Conservation (phyloP, 202 grass and related monocot genomes). For the Dendrocalamus latiflorus region DNA sequence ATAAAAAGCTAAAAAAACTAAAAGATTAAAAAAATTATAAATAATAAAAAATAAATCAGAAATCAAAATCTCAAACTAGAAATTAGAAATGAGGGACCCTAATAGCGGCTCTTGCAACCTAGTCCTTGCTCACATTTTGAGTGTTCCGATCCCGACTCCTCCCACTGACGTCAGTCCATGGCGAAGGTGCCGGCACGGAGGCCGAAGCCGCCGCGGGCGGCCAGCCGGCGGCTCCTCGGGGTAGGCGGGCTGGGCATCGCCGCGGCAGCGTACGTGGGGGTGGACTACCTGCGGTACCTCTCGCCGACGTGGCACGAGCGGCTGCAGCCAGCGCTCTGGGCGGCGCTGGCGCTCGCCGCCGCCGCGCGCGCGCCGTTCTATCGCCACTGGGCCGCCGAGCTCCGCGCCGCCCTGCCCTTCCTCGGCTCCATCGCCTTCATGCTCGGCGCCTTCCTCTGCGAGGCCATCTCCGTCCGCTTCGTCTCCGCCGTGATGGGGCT, state of each 20-base stretch:
- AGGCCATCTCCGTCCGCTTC: slow-evolving; percentile 72
- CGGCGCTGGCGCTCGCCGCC: slow-evolving; percentile 48
- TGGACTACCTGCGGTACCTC: slow-evolving; percentile 79
- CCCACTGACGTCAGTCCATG: slow-evolving; percentile 7
- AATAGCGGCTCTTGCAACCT: too few species aligned
- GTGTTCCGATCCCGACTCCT: background rate
- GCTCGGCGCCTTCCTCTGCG: slow-evolving; percentile 59
- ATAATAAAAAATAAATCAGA: too few species aligned
- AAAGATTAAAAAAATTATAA: too few species aligned
- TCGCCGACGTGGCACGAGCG: slow-evolving; percentile 64
- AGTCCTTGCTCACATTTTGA: too few species aligned
- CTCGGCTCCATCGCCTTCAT: slow-evolving; percentile 69
- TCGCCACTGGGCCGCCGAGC: slow-evolving; percentile 71
- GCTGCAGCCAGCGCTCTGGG: slow-evolving; percentile 75
- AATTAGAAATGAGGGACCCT: too few species aligned
- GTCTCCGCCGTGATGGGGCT: slow-evolving; percentile 79
- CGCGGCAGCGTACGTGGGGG: slow-evolving; percentile 65
- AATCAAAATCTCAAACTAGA: too few species aligned
- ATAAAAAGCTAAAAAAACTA: too few species aligned
- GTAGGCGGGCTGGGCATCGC: slow-evolving; percentile 45
- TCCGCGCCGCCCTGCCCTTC: slow-evolving; percentile 62
- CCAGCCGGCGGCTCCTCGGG: slow-evolving; percentile 6
- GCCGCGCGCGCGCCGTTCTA: slow-evolving; percentile 52
- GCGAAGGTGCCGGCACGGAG: slow-evolving; percentile 25
- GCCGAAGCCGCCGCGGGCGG: background rate